Conservation (phyloP, 2,329 filamentous ascomycete species). For the Xylariales sp. region DNA sequence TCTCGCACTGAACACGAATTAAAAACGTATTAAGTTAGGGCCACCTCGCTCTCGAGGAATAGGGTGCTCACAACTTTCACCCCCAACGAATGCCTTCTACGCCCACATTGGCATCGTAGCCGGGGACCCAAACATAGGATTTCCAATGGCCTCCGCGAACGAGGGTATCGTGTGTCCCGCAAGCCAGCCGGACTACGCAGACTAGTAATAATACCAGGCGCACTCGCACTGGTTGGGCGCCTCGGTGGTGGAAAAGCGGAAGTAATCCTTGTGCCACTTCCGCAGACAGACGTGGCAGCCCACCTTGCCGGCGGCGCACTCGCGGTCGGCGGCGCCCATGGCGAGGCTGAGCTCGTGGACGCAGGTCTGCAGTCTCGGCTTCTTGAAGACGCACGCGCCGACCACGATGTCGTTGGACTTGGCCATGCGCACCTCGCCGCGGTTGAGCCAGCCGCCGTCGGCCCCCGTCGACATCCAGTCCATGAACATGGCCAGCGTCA, state of each 20-base stretch:
- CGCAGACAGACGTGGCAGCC: constrained; percentile 24
- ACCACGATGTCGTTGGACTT: constrained; percentile 14
- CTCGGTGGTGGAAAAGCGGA: constrained; percentile 23
- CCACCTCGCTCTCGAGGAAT: too few relatives aligned
- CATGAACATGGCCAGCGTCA: constrained; percentile 9
- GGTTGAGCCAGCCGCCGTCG: constrained; percentile 16
- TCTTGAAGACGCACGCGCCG: constrained; percentile 23
- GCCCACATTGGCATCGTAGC: too few relatives aligned
- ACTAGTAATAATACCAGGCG: constrained; percentile 8
- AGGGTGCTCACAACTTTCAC: neutral
- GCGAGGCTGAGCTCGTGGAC: constrained; percentile 20
- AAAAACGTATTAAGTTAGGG: too few relatives aligned
- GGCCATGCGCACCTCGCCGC: constrained; percentile 6
- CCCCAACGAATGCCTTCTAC: neutral
- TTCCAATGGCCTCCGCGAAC: too few relatives aligned
- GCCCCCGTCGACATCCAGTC: constrained; percentile 21
- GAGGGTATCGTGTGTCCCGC: neutral
- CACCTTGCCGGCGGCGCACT: constrained; percentile 12
- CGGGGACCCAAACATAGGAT: too few relatives aligned
- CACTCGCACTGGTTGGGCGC: constrained; percentile 26
- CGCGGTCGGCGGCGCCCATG: constrained; percentile 9
- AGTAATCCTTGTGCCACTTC: constrained; percentile 28
- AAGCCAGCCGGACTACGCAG: neutral
- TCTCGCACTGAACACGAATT: too few relatives aligned
- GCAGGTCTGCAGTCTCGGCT: constrained; percentile 1